Percentiles rank a stretch among this genome's conserved stretches.
These are phyloP conservation scores for Aureobasidium namibiae DNA, from an alignment of 2,329 filamentous ascomycete genomes.

Conservation along the genomic window DNA sequence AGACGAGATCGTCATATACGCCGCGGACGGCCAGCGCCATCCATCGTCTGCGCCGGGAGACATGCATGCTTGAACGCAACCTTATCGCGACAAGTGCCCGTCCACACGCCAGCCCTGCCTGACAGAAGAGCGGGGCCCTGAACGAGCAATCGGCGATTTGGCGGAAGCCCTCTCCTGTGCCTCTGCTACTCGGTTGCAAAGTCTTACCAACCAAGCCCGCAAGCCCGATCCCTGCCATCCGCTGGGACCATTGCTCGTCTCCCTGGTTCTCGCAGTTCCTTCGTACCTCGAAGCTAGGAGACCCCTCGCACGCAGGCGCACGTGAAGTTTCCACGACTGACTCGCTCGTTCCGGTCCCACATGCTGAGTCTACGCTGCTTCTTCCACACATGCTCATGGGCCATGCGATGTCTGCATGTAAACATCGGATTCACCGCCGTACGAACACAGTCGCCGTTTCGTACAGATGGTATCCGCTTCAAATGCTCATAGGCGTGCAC, in stretches of 20 bases:
- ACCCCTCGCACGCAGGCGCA: background rate
- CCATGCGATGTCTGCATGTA: background rate
- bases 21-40: constrained; percentile 8
- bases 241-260: background rate
- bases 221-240: constrained; percentile 6
- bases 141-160: constrained; percentile 5
- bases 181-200: background rate
- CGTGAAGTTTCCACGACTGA: background rate
- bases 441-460: background rate
- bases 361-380: background rate
- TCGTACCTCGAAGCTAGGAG: background rate
- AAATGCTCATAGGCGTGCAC: background rate
- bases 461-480: background rate
- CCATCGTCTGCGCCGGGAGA: constrained; percentile 6
- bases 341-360: background rate
- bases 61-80: constrained; percentile 14
- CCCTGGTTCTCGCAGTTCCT: background rate
- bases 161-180: background rate
- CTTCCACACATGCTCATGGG: background rate
- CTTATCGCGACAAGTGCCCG: constrained; percentile 13
- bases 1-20: constrained; percentile 6
- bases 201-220: background rate
- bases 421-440: background rate
- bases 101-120: constrained; percentile 6
- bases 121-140: constrained; percentile 9